Conservation (phyloP, 169 alveolate genomes). For the Plasmodium berghei region DNA sequence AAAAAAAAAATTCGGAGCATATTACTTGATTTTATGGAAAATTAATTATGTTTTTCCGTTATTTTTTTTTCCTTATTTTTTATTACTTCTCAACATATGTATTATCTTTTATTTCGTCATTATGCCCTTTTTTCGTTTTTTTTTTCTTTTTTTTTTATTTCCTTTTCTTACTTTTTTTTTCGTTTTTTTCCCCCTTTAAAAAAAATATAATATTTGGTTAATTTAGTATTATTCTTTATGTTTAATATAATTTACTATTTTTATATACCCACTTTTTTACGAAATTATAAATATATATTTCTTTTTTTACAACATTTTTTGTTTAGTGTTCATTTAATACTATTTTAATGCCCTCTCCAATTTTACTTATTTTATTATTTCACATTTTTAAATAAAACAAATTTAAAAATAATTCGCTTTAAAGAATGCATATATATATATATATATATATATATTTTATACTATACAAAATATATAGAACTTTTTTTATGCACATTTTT, state of each 20-base stretch:
- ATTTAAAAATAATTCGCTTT: conserved; percentile 75
- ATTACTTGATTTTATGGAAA: too few species aligned
- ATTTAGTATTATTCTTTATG: too few species aligned
- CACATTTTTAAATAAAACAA: conserved; percentile 25
- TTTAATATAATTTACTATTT: too few species aligned
- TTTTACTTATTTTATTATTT: conserved; percentile 11
- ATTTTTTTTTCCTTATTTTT: too few species aligned
- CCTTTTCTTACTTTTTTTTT: background rate
- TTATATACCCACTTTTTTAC: background rate
- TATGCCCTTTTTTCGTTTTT: too few species aligned
- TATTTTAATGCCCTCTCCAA: conserved; percentile 1
- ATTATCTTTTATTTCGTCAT: too few species aligned
- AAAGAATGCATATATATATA: conserved; percentile 9
- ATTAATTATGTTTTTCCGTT: too few species aligned
- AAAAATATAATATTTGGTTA: too few species aligned
- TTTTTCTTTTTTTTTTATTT: background rate
- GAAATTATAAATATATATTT: background rate
- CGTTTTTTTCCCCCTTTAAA: background rate
- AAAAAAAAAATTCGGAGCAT: too few species aligned
- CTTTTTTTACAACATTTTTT: background rate
- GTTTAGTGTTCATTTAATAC: background rate
- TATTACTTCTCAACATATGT: too few species aligned
- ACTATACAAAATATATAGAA: background rate
- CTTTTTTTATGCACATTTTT: too few species aligned
- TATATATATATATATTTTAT: background rate